phyloP scores from a whole-genome alignment of 1,284 basidiomycete species.

The Cryptococcus deneoformans region DNA sequence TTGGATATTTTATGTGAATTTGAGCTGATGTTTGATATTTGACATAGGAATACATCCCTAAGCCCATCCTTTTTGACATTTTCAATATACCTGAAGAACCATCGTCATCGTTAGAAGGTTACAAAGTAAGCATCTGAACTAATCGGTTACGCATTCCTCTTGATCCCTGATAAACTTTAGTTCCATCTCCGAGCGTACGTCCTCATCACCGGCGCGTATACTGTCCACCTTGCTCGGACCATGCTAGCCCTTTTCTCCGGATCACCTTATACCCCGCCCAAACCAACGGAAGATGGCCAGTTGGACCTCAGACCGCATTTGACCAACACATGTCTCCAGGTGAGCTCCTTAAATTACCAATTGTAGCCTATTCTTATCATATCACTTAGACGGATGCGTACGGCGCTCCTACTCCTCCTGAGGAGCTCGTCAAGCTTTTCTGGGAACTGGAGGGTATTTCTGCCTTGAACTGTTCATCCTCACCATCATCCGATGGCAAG shows the following conservation, averaged over 20 bases:
- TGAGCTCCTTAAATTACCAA: slow-evolving; percentile 15
- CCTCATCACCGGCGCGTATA: slow-evolving; percentile 74
- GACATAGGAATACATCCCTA: slow-evolving; percentile 72
- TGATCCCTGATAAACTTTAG: slow-evolving; percentile 29
- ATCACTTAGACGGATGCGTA: slow-evolving; percentile 51
- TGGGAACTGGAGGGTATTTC: slow-evolving; percentile 69
- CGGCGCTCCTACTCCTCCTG: slow-evolving; percentile 47
- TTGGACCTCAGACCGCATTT: slow-evolving; percentile 75
- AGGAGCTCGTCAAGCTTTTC: slow-evolving; percentile 62
- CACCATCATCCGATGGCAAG: slow-evolving; percentile 6
- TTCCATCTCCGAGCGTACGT: slow-evolving; percentile 96
- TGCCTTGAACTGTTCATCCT: slow-evolving; percentile 39
- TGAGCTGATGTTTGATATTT: neutral
- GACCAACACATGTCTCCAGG: slow-evolving; percentile 95
- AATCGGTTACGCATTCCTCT: neutral
- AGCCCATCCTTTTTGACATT: slow-evolving; percentile 75
- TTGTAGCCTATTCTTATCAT: neutral
- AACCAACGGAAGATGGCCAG: slow-evolving; percentile 18
- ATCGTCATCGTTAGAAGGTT: slow-evolving; percentile 53
- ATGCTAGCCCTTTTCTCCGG: slow-evolving; percentile 84
- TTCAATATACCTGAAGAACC: slow-evolving; percentile 17
- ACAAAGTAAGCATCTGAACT: slow-evolving; percentile 59
- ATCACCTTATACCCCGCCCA: slow-evolving; percentile 59
- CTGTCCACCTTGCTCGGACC: slow-evolving; percentile 73
- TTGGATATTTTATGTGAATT: neutral